phyloP scores from a whole-genome alignment of 2,329 filamentous ascomycete species.

The Aspergillus pseudoviridinutans region DNA sequence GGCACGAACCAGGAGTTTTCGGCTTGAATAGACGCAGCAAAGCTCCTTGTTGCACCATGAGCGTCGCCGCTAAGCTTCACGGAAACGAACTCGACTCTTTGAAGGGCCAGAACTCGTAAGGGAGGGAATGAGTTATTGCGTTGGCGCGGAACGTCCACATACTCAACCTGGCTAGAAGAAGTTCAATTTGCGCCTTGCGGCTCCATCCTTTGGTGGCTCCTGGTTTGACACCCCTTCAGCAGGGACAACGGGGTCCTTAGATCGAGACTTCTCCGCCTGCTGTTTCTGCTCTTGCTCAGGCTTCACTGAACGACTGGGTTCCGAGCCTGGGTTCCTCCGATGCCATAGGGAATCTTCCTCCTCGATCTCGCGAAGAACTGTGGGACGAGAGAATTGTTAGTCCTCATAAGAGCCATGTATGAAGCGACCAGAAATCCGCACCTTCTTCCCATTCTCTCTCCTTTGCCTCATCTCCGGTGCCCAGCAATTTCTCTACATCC shows the following conservation, averaged over 20 bases:
- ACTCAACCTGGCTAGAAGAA: slow-evolving; percentile 23
- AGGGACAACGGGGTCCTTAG: slow-evolving; percentile 14
- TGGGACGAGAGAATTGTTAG: slow-evolving; percentile 2
- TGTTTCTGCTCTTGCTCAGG: slow-evolving; percentile 9
- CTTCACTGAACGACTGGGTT: slow-evolving; percentile 6
- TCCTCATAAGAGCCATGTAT: not conserved
- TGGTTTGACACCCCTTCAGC: slow-evolving; percentile 8
- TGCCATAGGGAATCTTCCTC: slow-evolving; percentile 38
- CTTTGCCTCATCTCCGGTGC: slow-evolving; percentile 68
- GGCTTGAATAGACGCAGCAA: not conserved
- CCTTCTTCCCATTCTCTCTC: slow-evolving; percentile 88
- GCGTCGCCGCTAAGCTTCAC: not conserved
- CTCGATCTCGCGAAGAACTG: slow-evolving; percentile 39
- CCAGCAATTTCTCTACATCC: slow-evolving; percentile 77
- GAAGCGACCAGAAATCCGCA: slow-evolving; percentile 36
- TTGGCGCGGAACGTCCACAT: not conserved
- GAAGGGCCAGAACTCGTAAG: not conserved
- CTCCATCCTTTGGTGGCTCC: slow-evolving; percentile 11
- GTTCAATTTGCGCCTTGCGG: slow-evolving; percentile 22
- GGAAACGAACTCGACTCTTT: not conserved
- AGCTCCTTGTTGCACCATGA: not conserved
- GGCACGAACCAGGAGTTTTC: not conserved
- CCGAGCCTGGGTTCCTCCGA: slow-evolving; percentile 18
- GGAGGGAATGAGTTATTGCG: not conserved
- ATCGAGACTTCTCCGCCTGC: slow-evolving; percentile 4